Evolutionary conservation across 2,329 filamentous ascomycete species (phyloP).

Genomic region (Fusarium goolgardi): DNA sequence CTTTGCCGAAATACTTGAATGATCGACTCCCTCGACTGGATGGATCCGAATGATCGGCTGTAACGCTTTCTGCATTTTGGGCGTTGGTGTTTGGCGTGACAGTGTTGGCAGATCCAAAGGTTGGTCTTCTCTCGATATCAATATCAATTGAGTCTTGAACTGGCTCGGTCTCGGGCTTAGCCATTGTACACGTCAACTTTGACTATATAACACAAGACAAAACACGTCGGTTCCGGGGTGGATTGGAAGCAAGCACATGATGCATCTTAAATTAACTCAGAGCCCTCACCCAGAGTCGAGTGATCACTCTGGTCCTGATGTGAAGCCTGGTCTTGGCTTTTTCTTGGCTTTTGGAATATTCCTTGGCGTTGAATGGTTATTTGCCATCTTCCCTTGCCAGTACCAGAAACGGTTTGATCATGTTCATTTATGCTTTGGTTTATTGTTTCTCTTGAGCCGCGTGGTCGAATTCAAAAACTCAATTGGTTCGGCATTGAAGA

Average conservation of each 20-base stretch:
- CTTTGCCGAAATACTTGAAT: slow-evolving; percentile 48
- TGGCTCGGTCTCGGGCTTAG: background rate
- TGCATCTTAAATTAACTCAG: too few relatives aligned
- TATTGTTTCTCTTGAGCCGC: slow-evolving; percentile 16
- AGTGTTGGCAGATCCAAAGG: slow-evolving; percentile 26
- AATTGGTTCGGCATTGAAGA: slow-evolving; percentile 38
- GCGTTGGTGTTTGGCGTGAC: slow-evolving; percentile 14
- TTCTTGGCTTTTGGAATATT: slow-evolving; percentile 23
- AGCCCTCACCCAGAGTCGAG: too few relatives aligned
- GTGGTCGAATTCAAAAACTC: slow-evolving; percentile 30
- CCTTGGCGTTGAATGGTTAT: slow-evolving; percentile 15
- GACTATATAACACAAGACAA: background rate
- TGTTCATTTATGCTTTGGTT: slow-evolving; percentile 1
- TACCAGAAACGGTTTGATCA: slow-evolving; percentile 8
- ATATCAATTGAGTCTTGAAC: slow-evolving; percentile 15
- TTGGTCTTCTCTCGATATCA: slow-evolving; percentile 20
- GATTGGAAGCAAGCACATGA: slow-evolving; percentile 15
- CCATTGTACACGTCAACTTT: slow-evolving; percentile 18
- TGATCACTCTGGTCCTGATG: background rate
- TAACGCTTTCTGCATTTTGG: background rate
- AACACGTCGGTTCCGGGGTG: background rate
- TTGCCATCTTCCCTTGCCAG: slow-evolving; percentile 5
- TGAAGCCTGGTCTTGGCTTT: slow-evolving; percentile 12
- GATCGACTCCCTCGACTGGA: background rate
- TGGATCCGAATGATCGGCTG: background rate